These are phyloP conservation scores for Oemleria cerasiformis DNA, from an alignment of 306 rosid species.

Conservation along the genomic window DNA sequence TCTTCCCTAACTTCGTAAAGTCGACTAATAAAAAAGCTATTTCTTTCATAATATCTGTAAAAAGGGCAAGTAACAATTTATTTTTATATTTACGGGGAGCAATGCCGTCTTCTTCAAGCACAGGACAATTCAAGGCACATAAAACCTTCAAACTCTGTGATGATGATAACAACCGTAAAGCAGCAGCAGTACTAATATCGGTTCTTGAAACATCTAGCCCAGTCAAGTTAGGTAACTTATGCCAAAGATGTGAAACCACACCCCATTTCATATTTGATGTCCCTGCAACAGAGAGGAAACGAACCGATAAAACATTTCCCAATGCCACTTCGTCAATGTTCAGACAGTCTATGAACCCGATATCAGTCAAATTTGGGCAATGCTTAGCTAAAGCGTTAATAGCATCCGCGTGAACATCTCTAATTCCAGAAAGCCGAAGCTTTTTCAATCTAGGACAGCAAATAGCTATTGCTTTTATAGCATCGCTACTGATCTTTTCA, in stretches of 20 bases:
- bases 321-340: conserved; percentile 80
- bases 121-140: conserved; percentile 88
- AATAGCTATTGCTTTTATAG: conserved; percentile 79
- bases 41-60: conserved; percentile 78
- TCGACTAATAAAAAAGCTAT: conserved; percentile 72
- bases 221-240: conserved; percentile 73
- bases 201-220: conserved; percentile 96
- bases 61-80: conserved; percentile 73
- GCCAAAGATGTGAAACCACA: conserved; percentile 83
- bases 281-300: conserved; percentile 89
- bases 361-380: conserved; percentile 71
- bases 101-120: conserved; percentile 72
- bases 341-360: conserved; percentile 91
- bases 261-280: conserved; percentile 89
- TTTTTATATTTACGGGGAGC: conserved; percentile 64
- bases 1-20: conserved; percentile 57
- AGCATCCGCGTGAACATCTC: conserved; percentile 83
- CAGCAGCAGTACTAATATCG: conserved; percentile 76
- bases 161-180: conserved; percentile 65
- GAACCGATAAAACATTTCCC: conserved; percentile 71
- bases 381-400: conserved; percentile 70
- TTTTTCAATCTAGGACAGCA: conserved; percentile 76
- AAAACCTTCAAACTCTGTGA: conserved; percentile 72
- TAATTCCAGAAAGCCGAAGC: conserved; percentile 84
- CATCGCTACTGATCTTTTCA: conserved; percentile 97